Conservation (phyloP, 1,284 basidiomycete species). For the Melampsora americana region DNA sequence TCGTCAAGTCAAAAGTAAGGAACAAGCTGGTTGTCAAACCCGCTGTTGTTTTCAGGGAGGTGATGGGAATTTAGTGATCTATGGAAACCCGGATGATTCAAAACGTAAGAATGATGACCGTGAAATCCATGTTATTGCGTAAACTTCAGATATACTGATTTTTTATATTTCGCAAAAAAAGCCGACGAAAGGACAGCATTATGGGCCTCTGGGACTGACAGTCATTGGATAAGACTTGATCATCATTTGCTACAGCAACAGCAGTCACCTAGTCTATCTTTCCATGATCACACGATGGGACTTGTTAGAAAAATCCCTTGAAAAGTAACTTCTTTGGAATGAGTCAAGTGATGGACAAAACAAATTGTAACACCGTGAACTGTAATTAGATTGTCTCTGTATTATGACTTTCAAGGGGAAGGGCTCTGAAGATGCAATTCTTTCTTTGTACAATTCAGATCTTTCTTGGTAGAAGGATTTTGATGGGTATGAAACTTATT, state of each 20-base stretch:
- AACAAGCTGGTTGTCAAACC: conserved; percentile 20
- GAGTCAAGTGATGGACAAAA: too few relatives aligned
- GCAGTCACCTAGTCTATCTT: neutral
- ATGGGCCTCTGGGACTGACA: conserved; percentile 38
- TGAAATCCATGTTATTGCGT: neutral
- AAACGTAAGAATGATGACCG: conserved; percentile 14
- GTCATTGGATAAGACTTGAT: conserved; percentile 24
- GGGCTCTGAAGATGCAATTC: too few relatives aligned
- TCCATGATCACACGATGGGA: neutral
- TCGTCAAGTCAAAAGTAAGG: conserved; percentile 29
- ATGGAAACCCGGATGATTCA: conserved; percentile 35
- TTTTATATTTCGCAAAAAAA: neutral
- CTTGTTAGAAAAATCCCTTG: too few relatives aligned
- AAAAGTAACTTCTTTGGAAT: too few relatives aligned
- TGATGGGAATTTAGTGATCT: conserved; percentile 41
- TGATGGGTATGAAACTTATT: too few relatives aligned
- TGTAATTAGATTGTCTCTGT: too few relatives aligned
- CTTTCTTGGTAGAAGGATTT: too few relatives aligned
- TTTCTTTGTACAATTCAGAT: too few relatives aligned
- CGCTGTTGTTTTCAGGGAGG: conserved; percentile 32
- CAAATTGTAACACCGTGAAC: too few relatives aligned
- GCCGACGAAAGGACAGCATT: conserved; percentile 31
- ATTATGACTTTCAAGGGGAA: too few relatives aligned
- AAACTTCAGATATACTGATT: neutral
- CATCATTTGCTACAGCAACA: neutral